Percentiles rank a stretch among this genome's conserved stretches.
Conservation (phyloP, 306 rosid species). For the Arachis hypogaea region DNA sequence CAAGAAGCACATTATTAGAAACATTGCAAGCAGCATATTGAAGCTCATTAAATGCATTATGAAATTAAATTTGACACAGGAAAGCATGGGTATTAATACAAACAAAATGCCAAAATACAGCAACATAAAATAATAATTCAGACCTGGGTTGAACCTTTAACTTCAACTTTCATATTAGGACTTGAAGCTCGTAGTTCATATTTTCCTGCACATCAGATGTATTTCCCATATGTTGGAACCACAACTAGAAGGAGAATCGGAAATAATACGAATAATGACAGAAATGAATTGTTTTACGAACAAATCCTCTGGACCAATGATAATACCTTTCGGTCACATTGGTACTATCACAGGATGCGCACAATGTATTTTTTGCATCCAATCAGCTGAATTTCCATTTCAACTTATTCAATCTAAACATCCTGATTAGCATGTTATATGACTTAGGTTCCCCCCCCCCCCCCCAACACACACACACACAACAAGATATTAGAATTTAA, state of each 20-base stretch:
- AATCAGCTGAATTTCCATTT: conserved; percentile 17
- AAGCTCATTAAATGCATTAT: conserved; percentile 26
- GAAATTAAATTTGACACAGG: conserved; percentile 15
- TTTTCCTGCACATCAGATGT: conserved; percentile 63
- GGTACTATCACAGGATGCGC: conserved; percentile 13
- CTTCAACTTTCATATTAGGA: conserved; percentile 77
- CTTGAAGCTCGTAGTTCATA: conserved; percentile 81
- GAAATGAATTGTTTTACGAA: conserved; percentile 9
- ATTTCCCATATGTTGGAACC: conserved; percentile 19
- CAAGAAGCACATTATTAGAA: conserved; percentile 41
- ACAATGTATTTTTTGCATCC: not conserved
- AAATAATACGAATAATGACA: conserved; percentile 17
- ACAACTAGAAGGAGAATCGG: conserved; percentile 11
- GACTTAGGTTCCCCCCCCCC: not conserved
- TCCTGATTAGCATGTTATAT: not conserved
- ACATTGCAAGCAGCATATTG: conserved; percentile 30
- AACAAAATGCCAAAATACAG: conserved; percentile 32
- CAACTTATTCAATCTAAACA: conserved; percentile 18
- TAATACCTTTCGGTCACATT: conserved; percentile 13
- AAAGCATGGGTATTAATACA: conserved; percentile 24
- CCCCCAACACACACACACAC: too few relatives aligned
- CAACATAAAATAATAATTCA: conserved; percentile 38
- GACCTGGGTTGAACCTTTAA: conserved; percentile 83
- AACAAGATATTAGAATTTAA: conserved; percentile 23
- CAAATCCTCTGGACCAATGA: conserved; percentile 1